A percentile compares a stretch with the other conserved stretches of the same genome.
Evolutionary conservation across 2,329 filamentous ascomycete species (phyloP).

Genomic region (Ceratocystis lukuohia): DNA sequence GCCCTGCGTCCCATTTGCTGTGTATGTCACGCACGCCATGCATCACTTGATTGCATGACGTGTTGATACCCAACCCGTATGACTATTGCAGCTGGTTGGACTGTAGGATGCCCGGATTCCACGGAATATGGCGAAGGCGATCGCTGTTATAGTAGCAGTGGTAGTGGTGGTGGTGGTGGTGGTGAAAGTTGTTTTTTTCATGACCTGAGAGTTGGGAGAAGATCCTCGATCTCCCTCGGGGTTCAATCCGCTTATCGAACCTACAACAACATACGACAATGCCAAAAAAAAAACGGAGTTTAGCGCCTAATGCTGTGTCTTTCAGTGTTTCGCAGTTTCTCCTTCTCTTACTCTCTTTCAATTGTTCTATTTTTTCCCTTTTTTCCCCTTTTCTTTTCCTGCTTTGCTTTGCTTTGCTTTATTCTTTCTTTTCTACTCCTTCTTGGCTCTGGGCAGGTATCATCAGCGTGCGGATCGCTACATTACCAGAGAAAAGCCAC

Average conservation of each 20-base stretch:
- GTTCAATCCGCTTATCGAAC: constrained; percentile 18
- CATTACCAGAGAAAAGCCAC: constrained; percentile 21
- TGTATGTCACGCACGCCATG: neutral
- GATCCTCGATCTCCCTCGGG: constrained; percentile 11
- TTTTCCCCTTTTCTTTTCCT: neutral
- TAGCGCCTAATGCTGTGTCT: neutral
- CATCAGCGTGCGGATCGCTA: constrained; percentile 19
- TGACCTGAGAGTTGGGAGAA: constrained; percentile 17
- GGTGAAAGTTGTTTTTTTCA: constrained; percentile 10
- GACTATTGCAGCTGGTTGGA: neutral
- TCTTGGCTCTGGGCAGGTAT: constrained; percentile 19
- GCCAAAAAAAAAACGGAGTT: constrained; percentile 2
- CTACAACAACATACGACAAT: constrained; percentile 16
- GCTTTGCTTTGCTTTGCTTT: neutral
- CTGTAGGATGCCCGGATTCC: neutral
- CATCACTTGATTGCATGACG: too few relatives aligned
- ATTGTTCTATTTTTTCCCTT: neutral
- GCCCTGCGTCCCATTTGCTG: neutral
- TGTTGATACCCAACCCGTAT: neutral
- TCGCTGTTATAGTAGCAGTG: neutral
- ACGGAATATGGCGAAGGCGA: neutral
- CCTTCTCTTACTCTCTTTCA: neutral
- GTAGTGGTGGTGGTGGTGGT: constrained; percentile 5
- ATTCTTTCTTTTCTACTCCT: constrained; percentile 17
- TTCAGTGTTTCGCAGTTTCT: neutral